Conservation (phyloP, 768 basidiomycete species). For the Chlorophyllum brunneum region DNA sequence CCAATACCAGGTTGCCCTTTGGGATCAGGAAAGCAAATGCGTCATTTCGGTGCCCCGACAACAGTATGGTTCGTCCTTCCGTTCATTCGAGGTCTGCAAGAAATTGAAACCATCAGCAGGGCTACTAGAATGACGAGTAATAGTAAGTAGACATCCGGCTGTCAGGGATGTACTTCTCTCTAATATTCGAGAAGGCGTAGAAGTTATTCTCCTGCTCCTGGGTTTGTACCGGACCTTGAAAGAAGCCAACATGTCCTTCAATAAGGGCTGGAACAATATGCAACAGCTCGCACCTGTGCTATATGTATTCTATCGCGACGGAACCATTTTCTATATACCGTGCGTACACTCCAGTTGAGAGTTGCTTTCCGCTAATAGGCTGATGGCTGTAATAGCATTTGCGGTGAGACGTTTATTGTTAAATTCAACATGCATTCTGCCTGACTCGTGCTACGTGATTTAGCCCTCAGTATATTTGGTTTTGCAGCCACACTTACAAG, state of each 20-base stretch:
- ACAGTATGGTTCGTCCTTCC: not conserved
- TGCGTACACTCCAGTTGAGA: not conserved
- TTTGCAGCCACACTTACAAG: not conserved
- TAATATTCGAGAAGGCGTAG: not conserved
- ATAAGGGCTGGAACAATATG: not conserved
- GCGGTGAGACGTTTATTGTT: not conserved
- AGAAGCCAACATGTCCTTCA: not conserved
- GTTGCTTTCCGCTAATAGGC: not conserved
- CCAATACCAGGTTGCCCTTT: slow-evolving; percentile 6
- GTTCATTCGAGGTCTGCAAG: too few relatives aligned
- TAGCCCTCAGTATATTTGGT: slow-evolving; percentile 5
- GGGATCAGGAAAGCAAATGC: not conserved
- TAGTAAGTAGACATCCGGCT: not conserved
- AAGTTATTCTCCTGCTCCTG: not conserved
- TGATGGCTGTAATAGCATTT: not conserved
- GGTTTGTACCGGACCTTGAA: not conserved
- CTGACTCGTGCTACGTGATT: not conserved
- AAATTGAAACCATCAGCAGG: not conserved
- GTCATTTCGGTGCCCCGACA: not conserved
- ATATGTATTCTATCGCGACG: slow-evolving; percentile 9
- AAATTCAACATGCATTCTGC: too few relatives aligned
- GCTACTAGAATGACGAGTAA: slow-evolving; percentile 3
- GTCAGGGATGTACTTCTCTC: not conserved
- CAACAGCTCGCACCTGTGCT: not conserved
- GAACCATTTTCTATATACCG: slow-evolving; percentile 9